These are phyloP conservation scores for Trichoderma endophyticum DNA, from an alignment of 2,329 filamentous ascomycete genomes.

Conservation along the genomic window DNA sequence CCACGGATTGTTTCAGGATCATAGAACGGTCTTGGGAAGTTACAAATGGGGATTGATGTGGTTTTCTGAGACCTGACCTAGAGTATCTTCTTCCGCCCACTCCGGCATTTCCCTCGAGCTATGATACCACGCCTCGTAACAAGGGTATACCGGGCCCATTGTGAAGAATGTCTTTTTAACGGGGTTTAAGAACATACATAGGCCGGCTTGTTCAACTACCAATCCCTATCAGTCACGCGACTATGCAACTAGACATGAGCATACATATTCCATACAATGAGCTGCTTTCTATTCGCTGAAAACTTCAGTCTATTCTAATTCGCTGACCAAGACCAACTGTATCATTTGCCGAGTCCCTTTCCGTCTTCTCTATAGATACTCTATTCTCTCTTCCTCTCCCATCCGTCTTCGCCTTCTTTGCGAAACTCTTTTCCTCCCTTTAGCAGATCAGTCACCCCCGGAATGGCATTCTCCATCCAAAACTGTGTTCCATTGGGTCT, in stretches of 20 bases:
- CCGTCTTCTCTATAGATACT: neutral
- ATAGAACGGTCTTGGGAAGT: neutral
- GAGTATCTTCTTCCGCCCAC: neutral
- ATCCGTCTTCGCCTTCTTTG: slow-evolving; percentile 5
- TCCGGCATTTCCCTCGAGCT: neutral
- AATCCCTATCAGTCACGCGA: neutral
- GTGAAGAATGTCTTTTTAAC: neutral
- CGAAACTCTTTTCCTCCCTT: neutral
- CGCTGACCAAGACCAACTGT: neutral
- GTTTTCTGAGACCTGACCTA: neutral
- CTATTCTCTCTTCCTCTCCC: slow-evolving; percentile 2
- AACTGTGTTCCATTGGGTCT: slow-evolving; percentile 8
- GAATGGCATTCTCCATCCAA: slow-evolving; percentile 9
- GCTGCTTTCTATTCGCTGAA: neutral
- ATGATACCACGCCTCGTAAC: neutral
- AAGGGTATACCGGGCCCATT: neutral
- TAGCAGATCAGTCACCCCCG: neutral
- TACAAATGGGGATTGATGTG: neutral
- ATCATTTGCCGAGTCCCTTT: too few relatives aligned
- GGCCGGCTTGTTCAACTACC: neutral
- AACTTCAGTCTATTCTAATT: neutral
- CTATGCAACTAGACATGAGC: neutral
- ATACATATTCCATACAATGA: neutral
- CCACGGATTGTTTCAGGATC: neutral
- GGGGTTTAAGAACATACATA: neutral